These are phyloP conservation scores for Neocallimastix lanati DNA, from an alignment of 192 early-diverging fungal genomes.

Conservation along the genomic window DNA sequence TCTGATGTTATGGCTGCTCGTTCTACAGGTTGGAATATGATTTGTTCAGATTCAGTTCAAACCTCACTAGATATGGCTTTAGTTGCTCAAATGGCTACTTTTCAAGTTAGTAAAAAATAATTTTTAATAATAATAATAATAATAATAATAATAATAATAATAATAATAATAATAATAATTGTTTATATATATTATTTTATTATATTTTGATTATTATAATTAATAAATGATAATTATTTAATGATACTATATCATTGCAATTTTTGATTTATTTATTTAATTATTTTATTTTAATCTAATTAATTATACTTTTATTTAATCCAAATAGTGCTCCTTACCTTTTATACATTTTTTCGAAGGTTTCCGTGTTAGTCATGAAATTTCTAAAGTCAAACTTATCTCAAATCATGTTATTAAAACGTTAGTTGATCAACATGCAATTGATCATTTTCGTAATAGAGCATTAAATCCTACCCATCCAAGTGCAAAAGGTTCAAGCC, in stretches of 20 bases:
- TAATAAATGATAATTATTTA: too few species aligned
- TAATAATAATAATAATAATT: too few species aligned
- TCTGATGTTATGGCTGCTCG: conserved; percentile 54
- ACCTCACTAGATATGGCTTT: conserved; percentile 79
- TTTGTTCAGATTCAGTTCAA: conserved; percentile 59
- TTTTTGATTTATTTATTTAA: too few species aligned
- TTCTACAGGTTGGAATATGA: conserved; percentile 56
- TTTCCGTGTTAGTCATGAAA: not conserved
- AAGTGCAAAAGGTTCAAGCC: not conserved
- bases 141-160: too few species aligned
- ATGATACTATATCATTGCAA: too few species aligned
- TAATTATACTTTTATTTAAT: too few species aligned
- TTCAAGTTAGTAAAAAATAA: not conserved
- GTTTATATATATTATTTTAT: too few species aligned
- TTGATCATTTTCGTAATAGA: not conserved
- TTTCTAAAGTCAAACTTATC: not conserved
- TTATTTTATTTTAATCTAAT: too few species aligned
- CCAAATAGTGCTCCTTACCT: not conserved
- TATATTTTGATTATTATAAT: too few species aligned
- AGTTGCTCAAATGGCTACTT: conserved; percentile 61
- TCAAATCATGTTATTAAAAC: not conserved
- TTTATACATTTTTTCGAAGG: not conserved
- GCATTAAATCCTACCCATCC: not conserved
- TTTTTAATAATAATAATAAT: too few species aligned
- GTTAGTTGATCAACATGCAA: not conserved